These are phyloP conservation scores for Parsonsia alboflavescens DNA, from an alignment of 257 asterid species.

Conservation along the genomic window DNA sequence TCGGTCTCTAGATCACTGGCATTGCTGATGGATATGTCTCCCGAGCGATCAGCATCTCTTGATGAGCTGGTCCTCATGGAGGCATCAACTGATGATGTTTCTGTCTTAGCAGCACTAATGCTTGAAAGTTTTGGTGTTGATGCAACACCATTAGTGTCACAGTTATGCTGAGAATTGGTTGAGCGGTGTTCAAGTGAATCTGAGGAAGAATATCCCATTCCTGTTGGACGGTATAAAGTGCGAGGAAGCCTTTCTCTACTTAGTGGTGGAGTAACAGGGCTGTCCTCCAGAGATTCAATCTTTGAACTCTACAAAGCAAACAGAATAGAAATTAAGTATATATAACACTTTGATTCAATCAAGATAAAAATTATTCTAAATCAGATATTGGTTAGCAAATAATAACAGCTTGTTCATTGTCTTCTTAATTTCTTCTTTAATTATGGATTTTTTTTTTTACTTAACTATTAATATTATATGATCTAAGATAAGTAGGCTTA, in stretches of 20 bases:
- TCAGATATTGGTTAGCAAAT: neutral
- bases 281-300: conserved; percentile 56
- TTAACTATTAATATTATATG: neutral
- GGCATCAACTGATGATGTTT: conserved; percentile 51
- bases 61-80: conserved; percentile 80
- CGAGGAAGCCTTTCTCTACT: conserved; percentile 66
- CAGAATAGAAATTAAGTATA: neutral
- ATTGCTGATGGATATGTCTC: conserved; percentile 83
- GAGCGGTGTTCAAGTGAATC: conserved; percentile 60
- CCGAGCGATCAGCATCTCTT: conserved; percentile 68
- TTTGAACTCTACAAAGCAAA: conserved; percentile 39
- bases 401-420: neutral
- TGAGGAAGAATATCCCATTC: conserved; percentile 60
- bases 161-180: conserved; percentile 41
- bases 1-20: conserved; percentile 85
- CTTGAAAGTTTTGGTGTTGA: conserved; percentile 93
- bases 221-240: conserved; percentile 49
- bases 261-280: conserved; percentile 86
- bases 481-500: conserved; percentile 9
- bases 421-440: neutral
- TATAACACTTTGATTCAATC: neutral
- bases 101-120: conserved; percentile 39
- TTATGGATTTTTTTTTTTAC: neutral
- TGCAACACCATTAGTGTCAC: conserved; percentile 51
- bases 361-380: neutral